Evolutionary conservation across 768 basidiomycete genomes (phyloP).

Genomic region (Podaxis sp.): DNA sequence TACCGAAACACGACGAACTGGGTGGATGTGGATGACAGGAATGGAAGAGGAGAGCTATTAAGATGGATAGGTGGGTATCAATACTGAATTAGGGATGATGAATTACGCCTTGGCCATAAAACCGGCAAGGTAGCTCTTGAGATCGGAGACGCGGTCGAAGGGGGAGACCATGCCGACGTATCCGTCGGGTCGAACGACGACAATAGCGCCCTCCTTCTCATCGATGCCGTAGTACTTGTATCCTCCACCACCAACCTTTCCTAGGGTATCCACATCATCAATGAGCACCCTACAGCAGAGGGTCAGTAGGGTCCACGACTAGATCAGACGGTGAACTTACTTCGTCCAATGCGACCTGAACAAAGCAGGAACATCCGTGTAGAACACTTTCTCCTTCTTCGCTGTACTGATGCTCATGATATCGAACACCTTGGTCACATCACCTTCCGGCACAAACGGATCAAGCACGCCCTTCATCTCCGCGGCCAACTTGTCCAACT

Average conservation of each 20-base stretch:
- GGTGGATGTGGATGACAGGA: neutral
- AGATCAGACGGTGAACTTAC: conserved; percentile 31
- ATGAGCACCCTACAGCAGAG: conserved; percentile 47
- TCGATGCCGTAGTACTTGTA: conserved; percentile 58
- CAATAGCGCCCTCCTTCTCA: conserved; percentile 41
- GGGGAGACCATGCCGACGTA: conserved; percentile 61
- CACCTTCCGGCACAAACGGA: conserved; percentile 27
- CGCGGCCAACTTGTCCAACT: conserved; percentile 31
- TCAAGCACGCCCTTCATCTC: conserved; percentile 32
- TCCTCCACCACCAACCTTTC: conserved; percentile 48
- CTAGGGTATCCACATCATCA: conserved; percentile 52
- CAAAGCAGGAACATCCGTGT: conserved; percentile 44
- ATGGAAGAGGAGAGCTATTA: neutral
- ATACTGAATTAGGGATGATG: neutral
- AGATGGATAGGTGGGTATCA: neutral
- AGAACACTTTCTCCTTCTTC: conserved; percentile 38
- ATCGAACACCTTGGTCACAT: conserved; percentile 40
- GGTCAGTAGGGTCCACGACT: neutral
- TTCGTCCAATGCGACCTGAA: conserved; percentile 61
- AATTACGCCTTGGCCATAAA: conserved; percentile 34
- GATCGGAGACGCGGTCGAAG: conserved; percentile 35
- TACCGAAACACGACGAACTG: neutral
- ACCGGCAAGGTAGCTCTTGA: conserved; percentile 48
- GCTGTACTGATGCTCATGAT: conserved; percentile 39
- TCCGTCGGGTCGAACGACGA: conserved; percentile 64